Evolutionary conservation across 2,329 filamentous ascomycete species (phyloP).

Genomic region (Aspergillus novofumigatus): DNA sequence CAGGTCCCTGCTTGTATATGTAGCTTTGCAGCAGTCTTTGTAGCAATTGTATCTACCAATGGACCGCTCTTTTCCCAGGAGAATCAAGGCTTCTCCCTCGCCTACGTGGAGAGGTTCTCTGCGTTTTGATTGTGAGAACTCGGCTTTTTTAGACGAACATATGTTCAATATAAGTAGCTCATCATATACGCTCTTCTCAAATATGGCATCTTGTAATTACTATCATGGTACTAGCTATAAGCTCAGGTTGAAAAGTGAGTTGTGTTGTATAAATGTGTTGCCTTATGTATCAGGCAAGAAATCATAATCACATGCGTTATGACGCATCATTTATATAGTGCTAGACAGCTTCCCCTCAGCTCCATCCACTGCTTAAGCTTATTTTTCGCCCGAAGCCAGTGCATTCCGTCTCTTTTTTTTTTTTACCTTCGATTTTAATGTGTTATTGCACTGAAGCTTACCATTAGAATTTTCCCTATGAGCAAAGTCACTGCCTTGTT

Average conservation of each 20-base stretch:
- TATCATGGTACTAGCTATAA: background rate
- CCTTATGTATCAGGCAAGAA: background rate
- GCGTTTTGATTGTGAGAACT: background rate
- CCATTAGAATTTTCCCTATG: background rate
- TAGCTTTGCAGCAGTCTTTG: background rate
- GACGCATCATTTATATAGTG: background rate
- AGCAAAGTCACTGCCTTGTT: background rate
- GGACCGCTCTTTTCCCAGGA: background rate
- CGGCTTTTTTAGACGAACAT: background rate
- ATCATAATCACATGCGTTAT: background rate
- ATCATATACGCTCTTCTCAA: background rate
- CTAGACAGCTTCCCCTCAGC: background rate
- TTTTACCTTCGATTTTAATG: background rate
- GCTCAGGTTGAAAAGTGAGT: background rate
- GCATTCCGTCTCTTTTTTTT: no score
- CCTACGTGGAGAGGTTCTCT: background rate
- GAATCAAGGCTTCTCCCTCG: background rate
- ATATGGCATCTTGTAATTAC: background rate
- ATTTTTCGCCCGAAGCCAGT: background rate
- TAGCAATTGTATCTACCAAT: background rate
- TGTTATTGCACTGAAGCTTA: background rate
- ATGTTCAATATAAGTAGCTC: background rate
- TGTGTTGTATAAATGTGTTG: background rate
- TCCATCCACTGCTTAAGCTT: background rate
- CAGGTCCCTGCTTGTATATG: background rate